A percentile compares a stretch with the other conserved stretches of the same genome.
Conservation (phyloP, 306 rosid genomes). For the Sphenostylis stenocarpa region DNA sequence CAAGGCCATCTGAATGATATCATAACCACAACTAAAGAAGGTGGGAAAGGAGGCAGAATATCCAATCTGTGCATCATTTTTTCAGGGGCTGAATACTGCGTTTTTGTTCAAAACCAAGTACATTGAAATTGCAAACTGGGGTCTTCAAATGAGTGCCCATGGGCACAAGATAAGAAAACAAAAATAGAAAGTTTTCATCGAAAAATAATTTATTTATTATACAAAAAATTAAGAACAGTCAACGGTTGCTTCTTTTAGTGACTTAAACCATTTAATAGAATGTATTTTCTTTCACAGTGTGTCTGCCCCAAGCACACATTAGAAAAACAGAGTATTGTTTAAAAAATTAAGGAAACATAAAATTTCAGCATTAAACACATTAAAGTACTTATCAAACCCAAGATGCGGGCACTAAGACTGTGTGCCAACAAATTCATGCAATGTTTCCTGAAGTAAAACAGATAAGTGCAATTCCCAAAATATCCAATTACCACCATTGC, state of each 20-base stretch:
- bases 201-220: not conserved
- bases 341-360: conserved; percentile 19
- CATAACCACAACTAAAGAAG: not conserved
- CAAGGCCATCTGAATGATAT: conserved; percentile 8
- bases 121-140: not conserved
- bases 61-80: not conserved
- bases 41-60: not conserved
- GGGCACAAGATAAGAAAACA: not conserved
- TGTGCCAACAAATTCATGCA: not conserved
- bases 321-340: not conserved
- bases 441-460: not conserved
- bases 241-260: not conserved
- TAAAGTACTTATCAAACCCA: not conserved
- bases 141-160: not conserved
- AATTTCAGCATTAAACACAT: not conserved
- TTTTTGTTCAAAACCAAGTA: not conserved
- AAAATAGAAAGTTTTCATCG: not conserved
- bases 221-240: not conserved
- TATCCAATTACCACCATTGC: conserved; percentile 6
- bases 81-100: not conserved
- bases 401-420: conserved; percentile 11
- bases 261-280: not conserved
- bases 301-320: not conserved
- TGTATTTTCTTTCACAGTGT: not conserved
- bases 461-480: conserved; percentile 11